Conservation (phyloP, 345 rosid genomes). For the Garcia nutans region DNA sequence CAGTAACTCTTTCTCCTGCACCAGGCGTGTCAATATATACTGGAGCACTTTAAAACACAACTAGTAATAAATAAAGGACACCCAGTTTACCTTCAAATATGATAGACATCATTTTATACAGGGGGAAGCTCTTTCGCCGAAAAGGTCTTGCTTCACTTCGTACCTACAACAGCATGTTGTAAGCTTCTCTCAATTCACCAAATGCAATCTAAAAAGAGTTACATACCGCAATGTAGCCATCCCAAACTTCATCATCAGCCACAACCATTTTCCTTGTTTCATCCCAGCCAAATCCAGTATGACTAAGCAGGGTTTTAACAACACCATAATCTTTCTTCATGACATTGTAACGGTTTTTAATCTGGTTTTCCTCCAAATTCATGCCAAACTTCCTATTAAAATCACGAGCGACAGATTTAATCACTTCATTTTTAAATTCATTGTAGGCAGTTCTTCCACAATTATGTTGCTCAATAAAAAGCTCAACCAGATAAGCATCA, state of each 20-base stretch:
- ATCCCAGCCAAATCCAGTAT: constrained; percentile 37
- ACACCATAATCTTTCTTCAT: constrained; percentile 43
- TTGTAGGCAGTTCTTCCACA: constrained; percentile 40
- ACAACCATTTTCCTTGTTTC: constrained; percentile 38
- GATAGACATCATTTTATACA: constrained; percentile 35
- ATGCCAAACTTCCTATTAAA: constrained; percentile 33
- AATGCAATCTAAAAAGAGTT: neutral
- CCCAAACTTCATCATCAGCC: constrained; percentile 44
- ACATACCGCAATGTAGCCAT: constrained; percentile 32
- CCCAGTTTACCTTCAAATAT: constrained; percentile 34
- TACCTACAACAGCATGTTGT: constrained; percentile 18
- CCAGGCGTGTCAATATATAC: constrained; percentile 4
- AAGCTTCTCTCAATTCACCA: constrained; percentile 3
- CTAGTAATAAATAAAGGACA: neutral
- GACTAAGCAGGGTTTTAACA: constrained; percentile 33
- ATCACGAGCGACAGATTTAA: constrained; percentile 31
- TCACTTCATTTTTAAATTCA: constrained; percentile 35
- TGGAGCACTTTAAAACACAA: neutral
- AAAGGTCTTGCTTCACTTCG: constrained; percentile 42
- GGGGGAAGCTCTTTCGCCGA: constrained; percentile 39
- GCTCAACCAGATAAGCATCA: constrained; percentile 36
- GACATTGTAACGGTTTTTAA: constrained; percentile 42
- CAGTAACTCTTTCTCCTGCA: constrained; percentile 32
- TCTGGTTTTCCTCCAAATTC: constrained; percentile 45
- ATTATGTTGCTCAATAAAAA: constrained; percentile 37